These are phyloP conservation scores for Lichtheimia ramosa DNA, from an alignment of 371 early-diverging fungal species.

Conservation along the genomic window DNA sequence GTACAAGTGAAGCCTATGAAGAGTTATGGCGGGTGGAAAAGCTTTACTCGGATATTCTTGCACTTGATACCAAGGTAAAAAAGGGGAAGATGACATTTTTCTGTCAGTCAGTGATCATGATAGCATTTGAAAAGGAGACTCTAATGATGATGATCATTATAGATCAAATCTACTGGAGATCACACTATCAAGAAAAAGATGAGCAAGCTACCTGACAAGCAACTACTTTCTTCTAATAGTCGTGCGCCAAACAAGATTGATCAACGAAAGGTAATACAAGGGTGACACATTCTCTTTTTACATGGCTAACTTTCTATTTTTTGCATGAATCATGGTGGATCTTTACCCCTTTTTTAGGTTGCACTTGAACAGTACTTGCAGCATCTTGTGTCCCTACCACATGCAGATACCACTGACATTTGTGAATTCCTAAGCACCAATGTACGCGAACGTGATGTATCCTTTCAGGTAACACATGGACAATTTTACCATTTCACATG, in stretches of 20 bases:
- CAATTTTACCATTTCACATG: too few species aligned
- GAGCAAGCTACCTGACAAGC: constrained; percentile 82
- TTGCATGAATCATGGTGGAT: constrained; percentile 2
- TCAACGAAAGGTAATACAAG: constrained; percentile 56
- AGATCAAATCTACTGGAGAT: constrained; percentile 43
- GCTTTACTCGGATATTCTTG: constrained; percentile 79
- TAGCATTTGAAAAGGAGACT: too few species aligned
- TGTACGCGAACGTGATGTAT: constrained; percentile 46
- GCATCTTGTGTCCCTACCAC: constrained; percentile 57
- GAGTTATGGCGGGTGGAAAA: constrained; percentile 86
- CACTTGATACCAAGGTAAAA: constrained; percentile 71
- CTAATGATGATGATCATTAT: background rate
- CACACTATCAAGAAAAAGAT: constrained; percentile 42
- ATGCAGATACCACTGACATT: constrained; percentile 65
- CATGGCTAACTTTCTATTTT: background rate
- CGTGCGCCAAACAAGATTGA: constrained; percentile 78
- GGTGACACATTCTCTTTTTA: background rate
- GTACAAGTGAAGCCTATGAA: constrained; percentile 15
- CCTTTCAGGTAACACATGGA: constrained; percentile 12
- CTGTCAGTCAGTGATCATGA: too few species aligned
- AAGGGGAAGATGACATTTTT: background rate
- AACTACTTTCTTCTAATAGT: constrained; percentile 61
- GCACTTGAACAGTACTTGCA: constrained; percentile 81
- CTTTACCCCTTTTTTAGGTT: constrained; percentile 19
- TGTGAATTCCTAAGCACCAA: constrained; percentile 77